Base-by-base conservation (phyloP, 2,329 filamentous ascomycete genomes). In the Periconia macrospinosa region DNA sequence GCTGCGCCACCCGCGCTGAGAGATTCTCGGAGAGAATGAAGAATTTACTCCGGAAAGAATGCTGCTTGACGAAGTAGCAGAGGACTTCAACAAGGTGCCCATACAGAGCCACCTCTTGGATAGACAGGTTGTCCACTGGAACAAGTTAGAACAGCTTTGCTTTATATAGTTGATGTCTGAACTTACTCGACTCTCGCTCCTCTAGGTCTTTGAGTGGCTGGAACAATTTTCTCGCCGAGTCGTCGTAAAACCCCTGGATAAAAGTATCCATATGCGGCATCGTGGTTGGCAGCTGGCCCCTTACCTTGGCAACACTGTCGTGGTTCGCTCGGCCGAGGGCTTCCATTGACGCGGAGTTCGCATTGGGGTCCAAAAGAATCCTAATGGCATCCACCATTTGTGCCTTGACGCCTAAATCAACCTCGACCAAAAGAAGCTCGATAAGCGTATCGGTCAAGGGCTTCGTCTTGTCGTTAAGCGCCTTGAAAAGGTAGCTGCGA, bases 321-420 rank as follows among this genome's bases (percentile, higher is more conserved):
- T 83, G 84, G 55, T 88, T 89, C 35, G 81, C 81, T 60, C 83
- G 79, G 59, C 76, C 79, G 56, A 85, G 79, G 41, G 79, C 78
- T 57, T 90, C 87, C 60, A 86, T 80, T 37, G 83, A 84, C 52
- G 81, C 74, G 47, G 81, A 81, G 46, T 81, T 81, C 50, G 85
- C 73, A 74, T 86, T 76, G 70, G 91, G 81, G 61, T 97, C 94
- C 35, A 99, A 82, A 11, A 99, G 80, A 19, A 97, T 89, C 75
- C 96, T 97, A 70, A 99, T 88, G 8, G 93, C 91, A 76, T 99
- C 94, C 2, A 92, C 92, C 67, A 97, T 88, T 72, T 97, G 94
- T 27, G 91, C 92, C 75, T 96, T 97, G 58, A 97, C 92, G 0
- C 94, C 94, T 15, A 97, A 80, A 68, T 99, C 94, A 17, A 90